phyloP scores from a whole-genome alignment of 2,329 filamentous ascomycete species.

The Stromatinia cepivora region DNA sequence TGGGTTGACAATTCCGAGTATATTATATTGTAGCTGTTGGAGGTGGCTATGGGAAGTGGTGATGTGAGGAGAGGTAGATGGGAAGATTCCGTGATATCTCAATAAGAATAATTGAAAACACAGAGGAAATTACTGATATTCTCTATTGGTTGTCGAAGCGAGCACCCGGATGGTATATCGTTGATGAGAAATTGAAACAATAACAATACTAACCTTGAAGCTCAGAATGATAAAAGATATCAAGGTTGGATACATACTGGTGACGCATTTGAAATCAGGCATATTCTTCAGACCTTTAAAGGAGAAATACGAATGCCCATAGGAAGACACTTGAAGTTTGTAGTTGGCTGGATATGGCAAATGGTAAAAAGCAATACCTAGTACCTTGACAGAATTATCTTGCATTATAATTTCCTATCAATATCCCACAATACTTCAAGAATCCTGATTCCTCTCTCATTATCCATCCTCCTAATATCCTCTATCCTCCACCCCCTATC shows the following conservation, averaged over 20 bases:
- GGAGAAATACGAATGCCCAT: too few species aligned
- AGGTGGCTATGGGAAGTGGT: neutral
- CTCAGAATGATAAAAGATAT: neutral
- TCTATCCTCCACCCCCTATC: too few species aligned
- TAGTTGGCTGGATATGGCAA: neutral
- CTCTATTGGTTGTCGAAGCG: slow-evolving; percentile 5
- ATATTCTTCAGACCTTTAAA: too few species aligned
- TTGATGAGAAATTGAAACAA: neutral
- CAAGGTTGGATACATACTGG: neutral
- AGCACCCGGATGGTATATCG: neutral
- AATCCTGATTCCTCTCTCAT: neutral
- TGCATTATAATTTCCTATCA: neutral
- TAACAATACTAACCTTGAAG: neutral
- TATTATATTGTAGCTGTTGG: neutral
- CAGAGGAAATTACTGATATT: neutral
- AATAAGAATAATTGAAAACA: neutral
- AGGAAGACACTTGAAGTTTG: neutral
- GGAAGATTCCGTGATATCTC: neutral
- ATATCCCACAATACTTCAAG: too few species aligned
- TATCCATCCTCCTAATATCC: neutral
- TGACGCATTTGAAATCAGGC: too few species aligned
- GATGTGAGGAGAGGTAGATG: neutral
- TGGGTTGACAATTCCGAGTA: neutral
- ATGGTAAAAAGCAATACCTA: neutral
- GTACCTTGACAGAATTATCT: neutral